Base-by-base conservation (phyloP, 306 rosid species). In the Lathyrus aphaca region DNA sequence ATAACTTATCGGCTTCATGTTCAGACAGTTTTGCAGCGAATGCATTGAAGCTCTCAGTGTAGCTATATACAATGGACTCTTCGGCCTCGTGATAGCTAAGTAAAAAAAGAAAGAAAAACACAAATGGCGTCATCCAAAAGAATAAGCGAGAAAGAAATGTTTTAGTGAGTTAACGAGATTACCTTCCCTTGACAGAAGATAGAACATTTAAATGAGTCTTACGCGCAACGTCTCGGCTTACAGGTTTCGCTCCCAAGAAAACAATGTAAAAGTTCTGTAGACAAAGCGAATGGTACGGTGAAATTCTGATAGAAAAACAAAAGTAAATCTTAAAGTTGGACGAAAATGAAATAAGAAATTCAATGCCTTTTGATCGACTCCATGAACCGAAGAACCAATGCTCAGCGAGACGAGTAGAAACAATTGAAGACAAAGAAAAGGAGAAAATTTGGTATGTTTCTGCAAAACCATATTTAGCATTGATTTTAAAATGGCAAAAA, bases 11-110 rank as follows among this genome's bases (percentile, higher is more conserved):
- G 66, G 91, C 96, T 82, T 94, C 98, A 29, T 76, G 73, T 40
- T 80, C 71, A 8, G 87, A 77, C 10, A 91, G 83, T 82, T 83
- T 90, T 48, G 98, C 97, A 64, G 96, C 96, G 77, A 94, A 88
- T 10, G 96, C 98, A 77, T 94, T 88, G 82, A 94, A 90, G 82
- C 84, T 87, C 64, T 87, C 86, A 10, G 88, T 76, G 57, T 94
- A 94, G 81, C 97, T 91, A 55, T 94, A 74, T 11, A 82, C 95
- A 74, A 91, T 69, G 67, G 91, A 82, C 51, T 90, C 82, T 51
- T 79, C 57, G 37, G 96, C 96, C 49, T 80, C 91, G 42, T n/a
- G 43, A 39, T 29, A 27, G 78, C 98, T 94, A 74, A 35, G 29
- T 54, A 62, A 61, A 71, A 53, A 67, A 62, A 27, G 27, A 64